Evolutionary conservation across 2,329 filamentous ascomycete species (phyloP), one percentile per base, ranked within the genome.

Genomic region (Pseudocercospora eumusae): DNA sequence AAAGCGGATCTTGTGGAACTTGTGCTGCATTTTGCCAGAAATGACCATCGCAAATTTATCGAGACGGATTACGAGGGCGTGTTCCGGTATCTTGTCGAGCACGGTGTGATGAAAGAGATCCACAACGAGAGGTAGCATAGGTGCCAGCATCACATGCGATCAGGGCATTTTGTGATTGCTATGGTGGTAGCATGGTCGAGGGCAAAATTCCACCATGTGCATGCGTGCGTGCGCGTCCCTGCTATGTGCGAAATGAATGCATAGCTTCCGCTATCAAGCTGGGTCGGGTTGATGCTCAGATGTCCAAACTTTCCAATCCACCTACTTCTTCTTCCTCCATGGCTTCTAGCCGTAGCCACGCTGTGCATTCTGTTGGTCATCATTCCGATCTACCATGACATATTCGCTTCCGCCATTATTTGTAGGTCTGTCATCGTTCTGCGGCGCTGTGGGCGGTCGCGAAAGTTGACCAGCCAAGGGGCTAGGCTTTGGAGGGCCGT

Each of bases 331-430:
- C 31, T 25, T 31, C 44, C 42, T 25, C 52, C 36, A 36, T 56
- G 50, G 27, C 21, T 40, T 59, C 59, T 63, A 68, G 45, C 65
- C 66, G 52, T 67, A 67, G 11, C 64, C 64, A 33, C 66, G 27
- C 62, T 68, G 66, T n/a, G 65, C 67, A 28, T 60, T 54, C 6
- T 60, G 56, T 45, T 40, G 15, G 36, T 42, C 64, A 20, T 61
- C 63, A 50, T 64, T 66, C 42, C 66, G 64, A 27, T 74, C 70
- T 40, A 74, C 71, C 70, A 74, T 72, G 7, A 73, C 72, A 57
- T 74, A 74, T 44, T 74, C 73, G 33, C 66, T 67, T 42, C 65
- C 66, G 11, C 59, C 64, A 59, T 57, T 70, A 59, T 57, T 70
- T 31, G 66, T 53, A 15, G 68, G 71, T 61, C 69, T 60, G 45